A percentile compares a stretch with the other conserved stretches of the same genome.
Evolutionary conservation across 768 basidiomycete species (phyloP).

Genomic region (Hericium coralloides): DNA sequence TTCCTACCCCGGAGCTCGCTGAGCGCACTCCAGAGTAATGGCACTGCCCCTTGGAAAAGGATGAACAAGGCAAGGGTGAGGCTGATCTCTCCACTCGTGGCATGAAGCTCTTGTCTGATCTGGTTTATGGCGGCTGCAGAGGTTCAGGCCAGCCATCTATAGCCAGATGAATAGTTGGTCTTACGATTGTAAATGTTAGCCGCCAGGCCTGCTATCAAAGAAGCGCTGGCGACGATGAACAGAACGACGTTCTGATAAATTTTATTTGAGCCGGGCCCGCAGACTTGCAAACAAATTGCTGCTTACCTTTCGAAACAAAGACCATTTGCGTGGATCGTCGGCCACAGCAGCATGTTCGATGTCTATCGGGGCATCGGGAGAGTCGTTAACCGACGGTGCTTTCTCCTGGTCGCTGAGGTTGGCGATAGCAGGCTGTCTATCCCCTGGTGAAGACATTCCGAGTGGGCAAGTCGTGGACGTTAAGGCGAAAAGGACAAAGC

Average conservation of each 20-base stretch:
- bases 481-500: no score
- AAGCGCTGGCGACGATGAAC: conserved; percentile 38
- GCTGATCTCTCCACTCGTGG: conserved; percentile 54
- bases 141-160: not conserved
- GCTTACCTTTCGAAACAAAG: conserved; percentile 42
- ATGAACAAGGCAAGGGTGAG: conserved; percentile 67
- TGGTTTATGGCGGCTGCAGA: conserved; percentile 49
- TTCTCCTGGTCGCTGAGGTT: not conserved
- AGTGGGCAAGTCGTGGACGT: no score
- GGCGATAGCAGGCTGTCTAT: no score
- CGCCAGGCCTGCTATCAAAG: conserved; percentile 50
- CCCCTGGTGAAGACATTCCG: no score
- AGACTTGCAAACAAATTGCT: not conserved
- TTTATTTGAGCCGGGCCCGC: not conserved
- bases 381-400: not conserved
- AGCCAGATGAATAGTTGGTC: conserved; percentile 9
- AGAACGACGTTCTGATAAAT: conserved; percentile 33
- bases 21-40: conserved; percentile 58
- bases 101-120: conserved; percentile 51
- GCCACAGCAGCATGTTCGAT: conserved; percentile 44
- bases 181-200: conserved; percentile 59
- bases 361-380: conserved; percentile 20
- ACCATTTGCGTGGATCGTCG: conserved; percentile 59
- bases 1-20: conserved; percentile 74
- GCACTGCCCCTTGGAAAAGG: conserved; percentile 57